phyloP scores from a whole-genome alignment of 352 stramenopile species.

The Globisporangium cylindrosporum region DNA sequence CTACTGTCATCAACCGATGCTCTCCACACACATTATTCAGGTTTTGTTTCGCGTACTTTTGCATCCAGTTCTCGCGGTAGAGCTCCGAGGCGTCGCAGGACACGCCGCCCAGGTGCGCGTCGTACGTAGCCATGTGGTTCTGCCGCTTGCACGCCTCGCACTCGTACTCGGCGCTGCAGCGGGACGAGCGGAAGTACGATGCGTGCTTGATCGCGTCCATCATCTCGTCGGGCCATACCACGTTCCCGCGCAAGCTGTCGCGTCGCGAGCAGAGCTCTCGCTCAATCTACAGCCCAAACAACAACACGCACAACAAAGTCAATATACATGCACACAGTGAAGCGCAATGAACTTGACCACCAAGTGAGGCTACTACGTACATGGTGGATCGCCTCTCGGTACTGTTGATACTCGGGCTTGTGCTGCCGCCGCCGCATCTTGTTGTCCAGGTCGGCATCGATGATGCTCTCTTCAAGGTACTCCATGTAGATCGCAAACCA shows the following conservation, averaged over 20 bases:
- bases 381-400: constrained; percentile 48
- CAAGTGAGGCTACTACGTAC: constrained; percentile 33
- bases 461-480: constrained; percentile 74
- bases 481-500: constrained; percentile 86
- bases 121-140: constrained; percentile 59
- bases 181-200: constrained; percentile 35
- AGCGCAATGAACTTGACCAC: too few species aligned
- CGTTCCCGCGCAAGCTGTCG: constrained; percentile 59
- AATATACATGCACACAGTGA: neutral
- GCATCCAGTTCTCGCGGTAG: constrained; percentile 70
- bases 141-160: constrained; percentile 76
- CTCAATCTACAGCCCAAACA: constrained; percentile 48
- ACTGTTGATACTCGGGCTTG: constrained; percentile 46
- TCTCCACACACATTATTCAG: neutral
- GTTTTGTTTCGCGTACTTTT: constrained; percentile 21
- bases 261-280: constrained; percentile 66
- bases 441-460: constrained; percentile 56
- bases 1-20: neutral
- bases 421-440: constrained; percentile 42
- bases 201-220: constrained; percentile 47
- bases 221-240: constrained; percentile 72
- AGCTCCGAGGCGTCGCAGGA: constrained; percentile 60
- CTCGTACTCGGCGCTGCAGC: constrained; percentile 32
- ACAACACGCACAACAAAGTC: neutral
- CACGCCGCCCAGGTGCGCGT: constrained; percentile 57